Evolutionary conservation across 2,329 filamentous ascomycete genomes (phyloP).

Genomic region (Aspergillus pseudonomiae): DNA sequence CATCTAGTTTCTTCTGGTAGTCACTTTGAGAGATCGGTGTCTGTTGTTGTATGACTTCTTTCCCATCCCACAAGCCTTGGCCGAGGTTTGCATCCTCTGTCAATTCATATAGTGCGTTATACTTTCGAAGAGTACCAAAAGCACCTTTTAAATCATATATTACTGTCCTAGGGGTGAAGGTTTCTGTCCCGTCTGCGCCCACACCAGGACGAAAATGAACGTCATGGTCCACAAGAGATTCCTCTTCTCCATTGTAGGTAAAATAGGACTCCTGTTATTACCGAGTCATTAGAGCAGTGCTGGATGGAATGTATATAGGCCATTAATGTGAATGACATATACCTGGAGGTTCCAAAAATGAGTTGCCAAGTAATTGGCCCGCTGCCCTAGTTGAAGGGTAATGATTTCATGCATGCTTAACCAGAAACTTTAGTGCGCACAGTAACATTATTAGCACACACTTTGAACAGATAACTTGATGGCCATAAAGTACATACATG

Average conservation of each 20-base stretch:
- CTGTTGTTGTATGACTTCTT: constrained; percentile 69
- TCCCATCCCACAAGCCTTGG: constrained; percentile 60
- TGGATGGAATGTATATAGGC: background rate
- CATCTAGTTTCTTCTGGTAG: constrained; percentile 80
- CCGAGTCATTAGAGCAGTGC: background rate
- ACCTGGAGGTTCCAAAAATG: constrained; percentile 98
- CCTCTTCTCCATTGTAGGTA: constrained; percentile 73
- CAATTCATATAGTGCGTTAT: constrained; percentile 82
- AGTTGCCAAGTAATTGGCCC: constrained; percentile 88
- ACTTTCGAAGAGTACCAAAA: constrained; percentile 84
- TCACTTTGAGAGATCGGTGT: constrained; percentile 67
- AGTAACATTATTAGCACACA: background rate
- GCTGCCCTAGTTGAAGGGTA: constrained; percentile 88
- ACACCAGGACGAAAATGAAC: constrained; percentile 85
- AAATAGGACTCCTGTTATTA: constrained; percentile 88
- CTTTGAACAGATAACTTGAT: background rate
- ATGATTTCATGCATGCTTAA: constrained; percentile 85
- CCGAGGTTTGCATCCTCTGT: constrained; percentile 39
- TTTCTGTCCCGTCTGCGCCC: constrained; percentile 82
- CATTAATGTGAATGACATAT: constrained; percentile 14
- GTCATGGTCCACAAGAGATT: constrained; percentile 75
- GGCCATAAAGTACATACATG: background rate
- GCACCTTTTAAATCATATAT: constrained; percentile 95
- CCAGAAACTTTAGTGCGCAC: background rate
- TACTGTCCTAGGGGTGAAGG: constrained; percentile 85